These are phyloP conservation scores for Linanthus parryae DNA, from an alignment of 148 eudicot genomes.

Conservation along the genomic window DNA sequence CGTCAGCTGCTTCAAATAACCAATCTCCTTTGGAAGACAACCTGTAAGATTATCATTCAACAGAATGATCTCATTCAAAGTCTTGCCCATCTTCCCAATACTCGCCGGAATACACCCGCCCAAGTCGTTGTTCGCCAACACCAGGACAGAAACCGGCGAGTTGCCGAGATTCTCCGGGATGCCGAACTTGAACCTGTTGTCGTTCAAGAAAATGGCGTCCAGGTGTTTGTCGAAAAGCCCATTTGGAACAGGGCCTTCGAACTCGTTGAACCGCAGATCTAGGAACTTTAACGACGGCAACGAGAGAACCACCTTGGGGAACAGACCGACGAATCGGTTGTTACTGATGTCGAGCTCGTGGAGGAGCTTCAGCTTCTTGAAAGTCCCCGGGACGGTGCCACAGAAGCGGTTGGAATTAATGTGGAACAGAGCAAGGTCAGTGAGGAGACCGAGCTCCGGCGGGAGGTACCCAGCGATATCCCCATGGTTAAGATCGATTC, in stretches of 20 bases:
- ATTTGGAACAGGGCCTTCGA: conserved; percentile 63
- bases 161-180: conserved; percentile 75
- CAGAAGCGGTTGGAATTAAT: conserved; percentile 92
- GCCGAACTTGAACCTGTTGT: conserved; percentile 64
- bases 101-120: conserved; percentile 82
- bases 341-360: conserved; percentile 85
- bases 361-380: conserved; percentile 40
- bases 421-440: conserved; percentile 87
- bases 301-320: conserved; percentile 51
- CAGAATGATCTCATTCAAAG: conserved; percentile 62
- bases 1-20: conserved; percentile 43
- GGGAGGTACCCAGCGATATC: conserved; percentile 91
- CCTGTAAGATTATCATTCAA: conserved; percentile 74
- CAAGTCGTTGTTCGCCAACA: conserved; percentile 71
- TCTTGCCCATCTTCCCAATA: conserved; percentile 77
- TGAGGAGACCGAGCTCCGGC: conserved; percentile 57
- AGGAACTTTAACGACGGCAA: conserved; percentile 56
- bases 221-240: conserved; percentile 55
- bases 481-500: conserved; percentile 85
- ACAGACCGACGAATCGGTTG: conserved; percentile 70
- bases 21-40: conserved; percentile 61
- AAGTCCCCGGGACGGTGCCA: conserved; percentile 53
- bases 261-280: conserved; percentile 83
- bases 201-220: conserved; percentile 75
- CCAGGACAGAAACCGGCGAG: conserved; percentile 89